phyloP scores from a whole-genome alignment of 495 filamentous ascomycete genomes.

The Penicillium paradoxum region DNA sequence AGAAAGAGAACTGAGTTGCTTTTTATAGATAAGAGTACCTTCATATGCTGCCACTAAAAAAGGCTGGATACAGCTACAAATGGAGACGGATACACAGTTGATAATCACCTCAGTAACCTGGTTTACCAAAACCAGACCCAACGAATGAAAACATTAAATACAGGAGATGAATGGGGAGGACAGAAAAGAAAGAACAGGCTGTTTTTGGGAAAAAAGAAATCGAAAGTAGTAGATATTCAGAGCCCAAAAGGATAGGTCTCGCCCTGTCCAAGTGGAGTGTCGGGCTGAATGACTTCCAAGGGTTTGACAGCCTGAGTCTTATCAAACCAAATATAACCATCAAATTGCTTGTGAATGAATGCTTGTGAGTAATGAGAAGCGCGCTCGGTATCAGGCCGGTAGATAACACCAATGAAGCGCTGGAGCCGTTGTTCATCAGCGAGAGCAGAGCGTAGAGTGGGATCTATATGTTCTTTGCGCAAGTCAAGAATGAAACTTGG shows the following conservation, averaged over 20 bases:
- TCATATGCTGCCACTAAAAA: too few species aligned
- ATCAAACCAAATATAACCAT: constrained; percentile 56
- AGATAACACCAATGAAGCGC: constrained; percentile 59
- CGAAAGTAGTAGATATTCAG: constrained; percentile 15
- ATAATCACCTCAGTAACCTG: too few species aligned
- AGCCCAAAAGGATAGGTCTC: constrained; percentile 58
- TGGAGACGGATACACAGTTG: too few species aligned
- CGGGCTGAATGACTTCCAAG: constrained; percentile 49
- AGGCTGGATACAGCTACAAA: too few species aligned
- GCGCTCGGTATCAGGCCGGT: constrained; percentile 50
- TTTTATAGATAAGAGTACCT: too few species aligned
- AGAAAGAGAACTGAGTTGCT: too few species aligned
- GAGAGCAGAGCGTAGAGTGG: constrained; percentile 36
- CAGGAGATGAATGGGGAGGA: too few species aligned
- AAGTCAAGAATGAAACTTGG: constrained; percentile 49
- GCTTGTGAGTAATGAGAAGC: constrained; percentile 53
- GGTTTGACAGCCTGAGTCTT: constrained; percentile 45
- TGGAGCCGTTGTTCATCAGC: constrained; percentile 39
- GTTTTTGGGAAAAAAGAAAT: neutral
- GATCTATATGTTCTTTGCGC: constrained; percentile 32
- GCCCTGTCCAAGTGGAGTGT: constrained; percentile 37
- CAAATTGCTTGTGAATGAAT: constrained; percentile 51
- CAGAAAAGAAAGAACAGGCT: too few species aligned
- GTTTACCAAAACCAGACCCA: too few species aligned
- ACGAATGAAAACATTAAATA: too few species aligned